A percentile compares a stretch with the other conserved stretches of the same genome.
Conservation (phyloP, 164 flowering plant genomes). For the Cinnamomum micranthum region DNA sequence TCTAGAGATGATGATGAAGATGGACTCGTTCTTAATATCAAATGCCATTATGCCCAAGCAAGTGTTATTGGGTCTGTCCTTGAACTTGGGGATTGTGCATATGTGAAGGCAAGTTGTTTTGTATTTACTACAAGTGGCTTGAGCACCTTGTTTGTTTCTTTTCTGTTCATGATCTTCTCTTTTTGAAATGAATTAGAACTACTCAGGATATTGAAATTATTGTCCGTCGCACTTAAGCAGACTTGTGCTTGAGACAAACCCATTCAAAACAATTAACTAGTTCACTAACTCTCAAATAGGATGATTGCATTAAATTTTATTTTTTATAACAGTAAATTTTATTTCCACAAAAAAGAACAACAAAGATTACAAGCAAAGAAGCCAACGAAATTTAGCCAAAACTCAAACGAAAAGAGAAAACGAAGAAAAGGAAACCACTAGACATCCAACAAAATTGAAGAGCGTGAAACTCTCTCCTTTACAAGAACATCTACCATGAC, state of each 20-base stretch:
- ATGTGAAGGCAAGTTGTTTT: slow-evolving; percentile 39
- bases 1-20: slow-evolving; percentile 48
- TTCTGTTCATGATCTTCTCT: background rate
- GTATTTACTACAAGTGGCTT: too few species aligned
- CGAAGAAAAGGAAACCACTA: too few species aligned
- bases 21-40: slow-evolving; percentile 38
- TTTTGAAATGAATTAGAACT: background rate
- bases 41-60: slow-evolving; percentile 57
- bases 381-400: too few species aligned
- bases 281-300: background rate
- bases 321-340: background rate
- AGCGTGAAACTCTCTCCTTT: too few species aligned
- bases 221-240: too few species aligned
- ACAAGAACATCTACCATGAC: too few species aligned
- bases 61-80: slow-evolving; percentile 33
- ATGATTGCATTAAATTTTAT: background rate
- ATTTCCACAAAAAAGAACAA: too few species aligned
- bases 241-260: background rate
- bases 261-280: background rate
- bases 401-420: too few species aligned
- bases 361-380: too few species aligned
- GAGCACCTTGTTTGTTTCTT: background rate
- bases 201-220: background rate
- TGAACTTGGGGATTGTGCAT: slow-evolving; percentile 54
- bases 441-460: too few species aligned